Percentiles rank a stretch among this genome's conserved stretches.
phyloP scores from a whole-genome alignment of 2,329 filamentous ascomycete species.

The Stagonosporopsis rhizophila region DNA sequence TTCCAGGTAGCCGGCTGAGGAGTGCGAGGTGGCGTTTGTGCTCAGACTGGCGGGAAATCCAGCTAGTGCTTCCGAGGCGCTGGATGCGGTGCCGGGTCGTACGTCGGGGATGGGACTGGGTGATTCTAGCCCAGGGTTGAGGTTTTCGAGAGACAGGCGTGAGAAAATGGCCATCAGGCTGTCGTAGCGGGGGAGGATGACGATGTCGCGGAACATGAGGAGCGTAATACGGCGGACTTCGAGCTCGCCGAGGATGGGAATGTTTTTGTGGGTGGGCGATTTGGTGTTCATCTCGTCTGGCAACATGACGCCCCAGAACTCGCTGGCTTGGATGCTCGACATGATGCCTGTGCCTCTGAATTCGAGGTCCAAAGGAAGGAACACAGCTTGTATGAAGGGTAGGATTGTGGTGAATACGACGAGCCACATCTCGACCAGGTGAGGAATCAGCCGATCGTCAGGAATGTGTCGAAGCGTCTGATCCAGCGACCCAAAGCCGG shows the following conservation, averaged over 20 bases:
- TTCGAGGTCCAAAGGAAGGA: slow-evolving; percentile 90
- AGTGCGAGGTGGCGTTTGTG: slow-evolving; percentile 62
- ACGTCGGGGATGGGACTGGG: slow-evolving; percentile 37
- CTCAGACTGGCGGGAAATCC: slow-evolving; percentile 73
- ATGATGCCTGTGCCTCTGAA: slow-evolving; percentile 88
- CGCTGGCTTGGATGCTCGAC: slow-evolving; percentile 77
- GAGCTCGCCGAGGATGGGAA: slow-evolving; percentile 63
- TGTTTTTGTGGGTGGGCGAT: slow-evolving; percentile 51
- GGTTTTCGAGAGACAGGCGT: slow-evolving; percentile 82
- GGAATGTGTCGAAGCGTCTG: slow-evolving; percentile 79
- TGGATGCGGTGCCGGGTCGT: slow-evolving; percentile 45
- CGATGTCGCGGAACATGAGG: slow-evolving; percentile 83
- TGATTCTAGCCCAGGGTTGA: slow-evolving; percentile 54
- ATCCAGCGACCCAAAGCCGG: slow-evolving; percentile 86
- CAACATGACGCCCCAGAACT: slow-evolving; percentile 83
- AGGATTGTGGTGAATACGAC: slow-evolving; percentile 89
- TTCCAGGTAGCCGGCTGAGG: slow-evolving; percentile 77
- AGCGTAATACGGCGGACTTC: slow-evolving; percentile 91
- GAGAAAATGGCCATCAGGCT: slow-evolving; percentile 89
- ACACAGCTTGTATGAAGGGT: slow-evolving; percentile 94
- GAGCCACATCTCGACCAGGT: slow-evolving; percentile 92
- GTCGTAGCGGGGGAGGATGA: slow-evolving; percentile 89
- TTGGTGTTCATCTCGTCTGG: slow-evolving; percentile 57
- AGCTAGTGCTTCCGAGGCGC: slow-evolving; percentile 24
- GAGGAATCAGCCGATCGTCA: slow-evolving; percentile 87